Base-by-base conservation (phyloP, 202 grass and related monocot species). In the Panicum hallii region DNA sequence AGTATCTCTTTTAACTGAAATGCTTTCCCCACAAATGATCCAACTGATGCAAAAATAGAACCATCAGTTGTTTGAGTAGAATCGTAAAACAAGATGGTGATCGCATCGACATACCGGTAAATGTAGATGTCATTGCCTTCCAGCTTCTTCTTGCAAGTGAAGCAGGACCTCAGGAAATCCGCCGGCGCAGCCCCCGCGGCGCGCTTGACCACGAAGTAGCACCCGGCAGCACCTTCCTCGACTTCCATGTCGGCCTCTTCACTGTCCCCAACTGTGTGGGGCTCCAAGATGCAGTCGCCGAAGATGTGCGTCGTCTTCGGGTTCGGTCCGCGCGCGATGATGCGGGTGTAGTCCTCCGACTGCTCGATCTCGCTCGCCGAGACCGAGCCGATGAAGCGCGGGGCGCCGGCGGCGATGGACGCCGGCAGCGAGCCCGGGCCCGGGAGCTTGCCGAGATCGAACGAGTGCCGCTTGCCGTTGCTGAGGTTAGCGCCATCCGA, bases 341-440 rank as follows among this genome's bases (percentile, higher is more conserved):
- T 93, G 91, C 97, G 87, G 11, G 97, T 99, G 78, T 99, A 99
- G 78, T 99, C 97, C 83, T 99, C 97, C 75, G 97, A 99, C 78
- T 93, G 94, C 85, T 97, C 97, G 19, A 99, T 94, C 83, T 93
- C 97, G 52, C 88, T 98, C 10, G 93, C 93, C 2, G 95, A 95
- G 8, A 98, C 85, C 19, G 93, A 92, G 44, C 82, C 84, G 40
- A 91, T 23, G 75, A 88, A 90, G 28, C 79, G 44, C 56, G 77
- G 60, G 20, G 75, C 22, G 12, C 70, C 80, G 5, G 8, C 65
- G 30, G 43, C 66, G 72, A 88, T 70, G 2, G 90, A 92, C 48
- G 91, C 63, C 40, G 88, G 88, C 50, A 97, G 84, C 0, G 97
- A 94, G 4, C 90, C 91, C 4, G 88, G 87, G 1, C 79, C 87